A percentile compares a stretch with the other conserved stretches of the same genome.
Conservation (phyloP, 768 basidiomycete genomes). For the Pisolithus marmoratus region DNA sequence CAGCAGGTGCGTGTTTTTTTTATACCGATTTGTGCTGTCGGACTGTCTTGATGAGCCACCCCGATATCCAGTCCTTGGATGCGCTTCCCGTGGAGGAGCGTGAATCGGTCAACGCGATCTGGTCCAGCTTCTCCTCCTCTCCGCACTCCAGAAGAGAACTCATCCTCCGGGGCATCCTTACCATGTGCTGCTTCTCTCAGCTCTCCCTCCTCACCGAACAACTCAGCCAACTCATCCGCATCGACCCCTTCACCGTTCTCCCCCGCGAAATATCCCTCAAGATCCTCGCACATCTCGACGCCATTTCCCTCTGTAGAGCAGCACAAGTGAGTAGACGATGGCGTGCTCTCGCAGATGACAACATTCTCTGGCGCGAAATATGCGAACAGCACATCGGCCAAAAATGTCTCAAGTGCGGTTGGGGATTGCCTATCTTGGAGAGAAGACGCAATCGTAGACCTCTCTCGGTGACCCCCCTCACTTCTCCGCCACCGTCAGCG, state of each 20-base stretch:
- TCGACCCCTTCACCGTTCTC: conserved; percentile 89
- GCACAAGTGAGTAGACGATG: conserved; percentile 85
- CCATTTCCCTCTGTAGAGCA: conserved; percentile 87
- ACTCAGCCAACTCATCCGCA: conserved; percentile 85
- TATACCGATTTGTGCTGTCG: neutral
- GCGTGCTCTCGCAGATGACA: conserved; percentile 89
- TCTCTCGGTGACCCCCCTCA: conserved; percentile 34
- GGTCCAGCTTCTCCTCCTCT: conserved; percentile 96
- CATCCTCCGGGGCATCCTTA: conserved; percentile 93
- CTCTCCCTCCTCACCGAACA: conserved; percentile 93
- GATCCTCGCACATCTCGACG: conserved; percentile 85
- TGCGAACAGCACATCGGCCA: conserved; percentile 98
- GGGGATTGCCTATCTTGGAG: conserved; percentile 92
- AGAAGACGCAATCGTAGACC: conserved; percentile 49
- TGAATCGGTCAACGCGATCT: conserved; percentile 83
- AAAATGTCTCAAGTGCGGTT: conserved; percentile 94
- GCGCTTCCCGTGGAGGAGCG: conserved; percentile 81
- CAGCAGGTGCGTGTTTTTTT: conserved; percentile 61
- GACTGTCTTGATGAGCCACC: conserved; percentile 6
- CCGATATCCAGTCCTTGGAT: conserved; percentile 77
- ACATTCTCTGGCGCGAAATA: conserved; percentile 91
- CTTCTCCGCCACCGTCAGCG: conserved; percentile 21
- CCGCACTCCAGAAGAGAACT: conserved; percentile 86
- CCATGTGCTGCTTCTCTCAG: conserved; percentile 99
- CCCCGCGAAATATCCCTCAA: conserved; percentile 88